These are phyloP conservation scores for Colletotrichum lini DNA, from an alignment of 2,329 filamentous ascomycete species.

Conservation along the genomic window DNA sequence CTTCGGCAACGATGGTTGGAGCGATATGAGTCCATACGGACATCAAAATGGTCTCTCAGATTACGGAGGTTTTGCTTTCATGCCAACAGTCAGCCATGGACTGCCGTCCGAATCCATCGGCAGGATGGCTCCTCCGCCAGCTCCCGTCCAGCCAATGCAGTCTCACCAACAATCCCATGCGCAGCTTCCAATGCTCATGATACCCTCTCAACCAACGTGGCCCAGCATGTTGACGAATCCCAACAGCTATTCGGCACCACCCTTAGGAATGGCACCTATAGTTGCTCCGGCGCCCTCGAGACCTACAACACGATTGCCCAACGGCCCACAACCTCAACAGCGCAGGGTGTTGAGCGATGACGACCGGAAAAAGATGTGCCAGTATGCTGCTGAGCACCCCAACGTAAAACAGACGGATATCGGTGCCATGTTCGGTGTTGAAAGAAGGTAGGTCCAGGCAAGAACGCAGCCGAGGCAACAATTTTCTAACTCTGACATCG, in stretches of 20 bases:
- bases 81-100: conserved; percentile 63
- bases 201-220: conserved; percentile 78
- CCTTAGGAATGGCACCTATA: conserved; percentile 71
- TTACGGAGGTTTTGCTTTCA: conserved; percentile 74
- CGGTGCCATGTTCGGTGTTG: conserved; percentile 94
- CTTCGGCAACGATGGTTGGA: conserved; percentile 66
- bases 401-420: conserved; percentile 96
- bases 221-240: conserved; percentile 87
- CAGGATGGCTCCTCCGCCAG: conserved; percentile 72
- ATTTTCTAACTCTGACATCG: conserved; percentile 48
- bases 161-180: conserved; percentile 56
- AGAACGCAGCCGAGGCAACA: neutral
- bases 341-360: conserved; percentile 92
- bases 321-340: conserved; percentile 71
- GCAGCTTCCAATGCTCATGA: conserved; percentile 79
- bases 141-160: conserved; percentile 60
- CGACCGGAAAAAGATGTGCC: conserved; percentile 92
- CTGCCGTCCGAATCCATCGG: conserved; percentile 65
- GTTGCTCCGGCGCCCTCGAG: conserved; percentile 64
- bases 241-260: conserved; percentile 72
- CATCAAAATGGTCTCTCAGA: conserved; percentile 77
- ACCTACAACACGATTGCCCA: conserved; percentile 63
- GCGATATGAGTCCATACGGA: conserved; percentile 73
- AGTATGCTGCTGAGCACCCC: conserved; percentile 92
- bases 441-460: conserved; percentile 83